Evolutionary conservation across 179 eudicot species (phyloP).

Genomic region (Gypsophila paniculata): DNA sequence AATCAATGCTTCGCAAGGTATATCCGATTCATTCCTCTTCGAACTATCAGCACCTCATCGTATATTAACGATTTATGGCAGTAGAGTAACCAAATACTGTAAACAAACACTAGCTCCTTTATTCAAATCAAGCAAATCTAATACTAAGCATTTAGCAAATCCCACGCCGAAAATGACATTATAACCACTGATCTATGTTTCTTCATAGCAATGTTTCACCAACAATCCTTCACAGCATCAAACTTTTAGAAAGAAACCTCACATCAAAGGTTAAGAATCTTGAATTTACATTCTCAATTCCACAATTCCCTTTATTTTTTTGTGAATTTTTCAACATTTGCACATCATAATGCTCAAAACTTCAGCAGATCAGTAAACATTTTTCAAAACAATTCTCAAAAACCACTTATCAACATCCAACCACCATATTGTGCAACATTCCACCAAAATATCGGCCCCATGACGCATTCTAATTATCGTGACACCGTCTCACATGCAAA

Average conservation of each 20-base stretch:
- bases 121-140: neutral
- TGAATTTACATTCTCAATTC: neutral
- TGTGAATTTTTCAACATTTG: neutral
- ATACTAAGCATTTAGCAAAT: neutral
- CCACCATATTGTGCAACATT: too few species aligned
- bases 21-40: neutral
- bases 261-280: conserved; percentile 10
- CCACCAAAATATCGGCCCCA: too few species aligned
- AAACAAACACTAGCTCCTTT: neutral
- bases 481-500: too few species aligned
- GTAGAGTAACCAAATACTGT: neutral
- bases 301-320: neutral
- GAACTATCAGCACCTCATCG: neutral
- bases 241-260: conserved; percentile 1
- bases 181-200: neutral
- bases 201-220: neutral
- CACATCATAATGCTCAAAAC: neutral
- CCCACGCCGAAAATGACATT: neutral
- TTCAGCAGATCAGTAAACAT: conserved; percentile 17
- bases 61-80: neutral
- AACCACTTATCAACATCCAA: too few species aligned
- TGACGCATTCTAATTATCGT: too few species aligned
- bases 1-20: neutral
- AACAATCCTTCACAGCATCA: conserved; percentile 5
- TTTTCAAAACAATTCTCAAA: too few species aligned